These are phyloP conservation scores for Populus deltoides DNA, from an alignment of 345 rosid species.

Conservation along the genomic window DNA sequence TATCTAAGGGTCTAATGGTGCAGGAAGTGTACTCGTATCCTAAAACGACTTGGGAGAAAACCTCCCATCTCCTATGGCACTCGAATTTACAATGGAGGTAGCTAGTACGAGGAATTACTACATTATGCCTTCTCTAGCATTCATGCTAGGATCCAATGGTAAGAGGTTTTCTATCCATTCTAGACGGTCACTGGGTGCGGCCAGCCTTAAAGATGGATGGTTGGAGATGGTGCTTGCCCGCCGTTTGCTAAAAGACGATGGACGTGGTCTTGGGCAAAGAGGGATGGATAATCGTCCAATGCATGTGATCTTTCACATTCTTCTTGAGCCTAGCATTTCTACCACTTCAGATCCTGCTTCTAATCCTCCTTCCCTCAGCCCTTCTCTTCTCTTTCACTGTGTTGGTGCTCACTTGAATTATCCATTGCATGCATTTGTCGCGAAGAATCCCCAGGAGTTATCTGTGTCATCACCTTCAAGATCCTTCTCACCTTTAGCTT, in stretches of 20 bases:
- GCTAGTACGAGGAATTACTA: conserved; percentile 82
- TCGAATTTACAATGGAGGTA: conserved; percentile 64
- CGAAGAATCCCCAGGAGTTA: conserved; percentile 70
- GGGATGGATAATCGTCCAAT: conserved; percentile 78
- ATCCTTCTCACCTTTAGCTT: conserved; percentile 67
- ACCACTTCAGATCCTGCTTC: conserved; percentile 39
- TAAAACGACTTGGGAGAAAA: conserved; percentile 55
- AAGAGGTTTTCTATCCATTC: conserved; percentile 80
- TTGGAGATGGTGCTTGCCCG: conserved; percentile 94
- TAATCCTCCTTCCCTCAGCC: conserved; percentile 54
- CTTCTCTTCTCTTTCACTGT: conserved; percentile 78
- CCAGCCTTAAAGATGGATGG: conserved; percentile 81
- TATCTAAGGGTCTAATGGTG: conserved; percentile 71
- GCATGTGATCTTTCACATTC: conserved; percentile 69
- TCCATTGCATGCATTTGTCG: conserved; percentile 71
- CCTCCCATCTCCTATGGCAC: conserved; percentile 77
- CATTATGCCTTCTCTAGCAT: conserved; percentile 93
- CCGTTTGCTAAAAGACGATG: conserved; percentile 74
- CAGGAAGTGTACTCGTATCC: conserved; percentile 84
- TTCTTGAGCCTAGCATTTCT: conserved; percentile 64
- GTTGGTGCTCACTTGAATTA: conserved; percentile 74
- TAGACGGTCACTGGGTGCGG: conserved; percentile 77
- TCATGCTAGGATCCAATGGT: conserved; percentile 80
- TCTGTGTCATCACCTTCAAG: conserved; percentile 46
- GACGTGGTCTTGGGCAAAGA: conserved; percentile 97